Conservation (phyloP, 768 basidiomycete species). For the Hysterangium stoloniferum region DNA sequence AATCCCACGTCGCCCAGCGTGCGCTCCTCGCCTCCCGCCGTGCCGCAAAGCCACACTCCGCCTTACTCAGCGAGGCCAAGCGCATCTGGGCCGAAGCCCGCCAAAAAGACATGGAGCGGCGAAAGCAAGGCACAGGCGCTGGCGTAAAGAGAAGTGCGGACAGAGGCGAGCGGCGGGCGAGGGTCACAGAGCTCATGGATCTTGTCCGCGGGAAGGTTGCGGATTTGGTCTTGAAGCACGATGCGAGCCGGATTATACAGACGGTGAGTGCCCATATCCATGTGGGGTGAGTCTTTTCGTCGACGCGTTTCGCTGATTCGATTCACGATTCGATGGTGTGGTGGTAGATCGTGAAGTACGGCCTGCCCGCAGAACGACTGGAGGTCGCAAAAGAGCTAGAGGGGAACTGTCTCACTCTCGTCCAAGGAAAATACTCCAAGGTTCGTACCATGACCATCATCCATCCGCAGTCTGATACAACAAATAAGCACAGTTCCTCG, state of each 20-base stretch:
- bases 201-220: slow-evolving; percentile 74
- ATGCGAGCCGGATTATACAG: slow-evolving; percentile 81
- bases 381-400: slow-evolving; percentile 80
- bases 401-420: slow-evolving; percentile 68
- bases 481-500: slow-evolving; percentile 50
- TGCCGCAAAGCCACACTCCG: slow-evolving; percentile 71
- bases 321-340: neutral
- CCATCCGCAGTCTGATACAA: slow-evolving; percentile 2
- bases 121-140: neutral
- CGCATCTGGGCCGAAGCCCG: slow-evolving; percentile 69
- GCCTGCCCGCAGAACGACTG: slow-evolving; percentile 62
- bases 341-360: slow-evolving; percentile 61
- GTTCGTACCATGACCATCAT: slow-evolving; percentile 29
- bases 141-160: neutral
- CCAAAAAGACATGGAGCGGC: slow-evolving; percentile 48
- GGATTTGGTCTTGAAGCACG: slow-evolving; percentile 86
- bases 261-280: slow-evolving; percentile 26
- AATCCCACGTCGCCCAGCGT: slow-evolving; percentile 68
- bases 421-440: slow-evolving; percentile 88
- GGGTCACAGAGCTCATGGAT: slow-evolving; percentile 66
- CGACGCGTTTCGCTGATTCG: no score
- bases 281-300: no score
- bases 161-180: slow-evolving; percentile 54
- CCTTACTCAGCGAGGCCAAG: slow-evolving; percentile 64
- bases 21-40: slow-evolving; percentile 58